Percentiles rank a stretch among this genome's conserved stretches.
These are phyloP conservation scores for Escovopsis sp. DNA, from an alignment of 2,329 filamentous ascomycete genomes.

Conservation along the genomic window DNA sequence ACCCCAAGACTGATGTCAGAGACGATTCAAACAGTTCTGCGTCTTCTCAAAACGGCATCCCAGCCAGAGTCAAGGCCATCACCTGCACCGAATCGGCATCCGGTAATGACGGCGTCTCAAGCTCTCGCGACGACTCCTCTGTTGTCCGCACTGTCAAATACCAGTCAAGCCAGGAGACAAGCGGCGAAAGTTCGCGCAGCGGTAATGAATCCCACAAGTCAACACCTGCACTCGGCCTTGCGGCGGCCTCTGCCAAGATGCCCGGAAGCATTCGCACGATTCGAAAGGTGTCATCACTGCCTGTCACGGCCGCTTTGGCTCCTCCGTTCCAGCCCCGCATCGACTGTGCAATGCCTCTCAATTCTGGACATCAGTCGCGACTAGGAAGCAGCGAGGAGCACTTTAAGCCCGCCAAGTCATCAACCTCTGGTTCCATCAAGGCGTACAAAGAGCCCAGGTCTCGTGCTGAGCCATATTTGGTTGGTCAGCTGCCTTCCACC, in stretches of 20 bases:
- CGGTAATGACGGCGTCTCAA: constrained; percentile 6
- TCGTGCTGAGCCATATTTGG: constrained; percentile 33
- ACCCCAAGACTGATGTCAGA: constrained; percentile 21
- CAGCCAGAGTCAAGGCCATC: constrained; percentile 2
- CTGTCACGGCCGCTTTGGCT: constrained; percentile 32
- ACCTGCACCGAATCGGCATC: constrained; percentile 7
- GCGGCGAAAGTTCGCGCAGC: background rate
- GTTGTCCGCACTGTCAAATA: constrained; percentile 4
- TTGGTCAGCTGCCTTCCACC: constrained; percentile 35
- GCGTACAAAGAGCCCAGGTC: background rate
- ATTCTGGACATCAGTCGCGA: constrained; percentile 3
- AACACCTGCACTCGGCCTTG: constrained; percentile 6
- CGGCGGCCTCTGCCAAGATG: constrained; percentile 6
- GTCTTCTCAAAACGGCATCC: constrained; percentile 6
- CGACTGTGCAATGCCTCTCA: constrained; percentile 3
- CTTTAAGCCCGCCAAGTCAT: constrained; percentile 5
- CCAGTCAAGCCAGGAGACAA: constrained; percentile 6
- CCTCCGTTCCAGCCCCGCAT: constrained; percentile 33
- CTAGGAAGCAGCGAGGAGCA: background rate
- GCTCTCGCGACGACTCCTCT: constrained; percentile 6
- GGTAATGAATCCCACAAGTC: constrained; percentile 11
- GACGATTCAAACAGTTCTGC: constrained; percentile 9
- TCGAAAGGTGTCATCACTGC: constrained; percentile 23
- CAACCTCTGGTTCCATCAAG: background rate
- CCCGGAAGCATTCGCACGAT: constrained; percentile 4